Evolutionary conservation across 78 protist species (phyloP).

Genomic region (Mantamonas sphyraenae): DNA sequence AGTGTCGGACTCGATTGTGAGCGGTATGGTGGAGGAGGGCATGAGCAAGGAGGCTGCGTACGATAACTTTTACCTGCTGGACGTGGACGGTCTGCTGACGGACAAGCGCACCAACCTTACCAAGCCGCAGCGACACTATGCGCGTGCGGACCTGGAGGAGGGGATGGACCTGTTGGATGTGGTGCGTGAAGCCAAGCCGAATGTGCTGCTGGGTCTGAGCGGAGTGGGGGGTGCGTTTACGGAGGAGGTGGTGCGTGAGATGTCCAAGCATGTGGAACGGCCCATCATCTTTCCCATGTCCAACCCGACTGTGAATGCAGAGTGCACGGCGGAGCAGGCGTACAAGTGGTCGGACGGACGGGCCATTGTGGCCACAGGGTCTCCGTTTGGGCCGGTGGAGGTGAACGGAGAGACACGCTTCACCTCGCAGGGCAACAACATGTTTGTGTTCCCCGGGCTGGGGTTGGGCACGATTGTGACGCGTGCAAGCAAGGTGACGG

Average conservation of each 20-base stretch:
- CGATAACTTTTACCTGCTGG: not conserved
- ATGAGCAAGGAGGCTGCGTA: slow-evolving; percentile 3
- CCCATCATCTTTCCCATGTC: slow-evolving; percentile 92
- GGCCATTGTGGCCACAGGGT: slow-evolving; percentile 82
- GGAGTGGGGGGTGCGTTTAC: slow-evolving; percentile 1
- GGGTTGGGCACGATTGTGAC: slow-evolving; percentile 71
- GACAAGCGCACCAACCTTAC: not conserved
- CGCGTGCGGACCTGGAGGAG: not conserved
- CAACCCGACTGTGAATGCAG: slow-evolving; percentile 72
- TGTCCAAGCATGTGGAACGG: slow-evolving; percentile 30
- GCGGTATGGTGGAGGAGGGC: slow-evolving; percentile 1
- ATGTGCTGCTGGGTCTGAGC: slow-evolving; percentile 9
- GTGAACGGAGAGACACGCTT: slow-evolving; percentile 22
- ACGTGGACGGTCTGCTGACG: not conserved
- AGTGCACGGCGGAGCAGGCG: slow-evolving; percentile 83
- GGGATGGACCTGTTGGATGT: not conserved
- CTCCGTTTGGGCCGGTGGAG: slow-evolving; percentile 72
- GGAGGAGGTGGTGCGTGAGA: slow-evolving; percentile 41
- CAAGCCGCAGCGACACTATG: not conserved
- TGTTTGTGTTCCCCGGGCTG: slow-evolving; percentile 89
- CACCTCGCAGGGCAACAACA: slow-evolving; percentile 13
- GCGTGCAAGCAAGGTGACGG: slow-evolving; percentile 56
- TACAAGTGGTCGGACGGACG: slow-evolving; percentile 70
- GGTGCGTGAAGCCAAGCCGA: slow-evolving; percentile 6
- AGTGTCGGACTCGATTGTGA: not conserved